Conservation (phyloP, 2,329 filamentous ascomycete species). For the Fusarium tanahbumbuense region DNA sequence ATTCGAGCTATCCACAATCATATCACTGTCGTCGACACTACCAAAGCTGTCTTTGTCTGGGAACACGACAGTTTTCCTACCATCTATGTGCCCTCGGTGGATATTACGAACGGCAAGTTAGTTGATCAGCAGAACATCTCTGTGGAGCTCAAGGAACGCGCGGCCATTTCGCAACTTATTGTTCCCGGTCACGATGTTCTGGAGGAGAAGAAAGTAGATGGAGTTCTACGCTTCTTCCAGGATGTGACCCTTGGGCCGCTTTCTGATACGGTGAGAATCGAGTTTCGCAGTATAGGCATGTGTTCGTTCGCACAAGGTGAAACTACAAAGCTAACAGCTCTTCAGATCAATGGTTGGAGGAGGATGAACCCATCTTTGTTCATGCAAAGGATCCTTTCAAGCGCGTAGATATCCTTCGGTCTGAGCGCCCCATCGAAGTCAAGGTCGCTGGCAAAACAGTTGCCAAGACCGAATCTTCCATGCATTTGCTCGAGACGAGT, state of each 20-base stretch:
- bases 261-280: constrained; percentile 50
- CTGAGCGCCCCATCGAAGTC: constrained; percentile 64
- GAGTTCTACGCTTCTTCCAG: constrained; percentile 54
- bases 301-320: accelerated
- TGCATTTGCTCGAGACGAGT: constrained; percentile 71
- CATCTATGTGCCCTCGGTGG: constrained; percentile 54
- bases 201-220: constrained; percentile 47
- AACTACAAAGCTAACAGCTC: background rate
- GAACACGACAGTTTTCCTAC: constrained; percentile 63
- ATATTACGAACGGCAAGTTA: constrained; percentile 47
- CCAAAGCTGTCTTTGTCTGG: constrained; percentile 54
- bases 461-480: constrained; percentile 57
- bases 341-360: constrained; percentile 61
- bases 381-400: constrained; percentile 77
- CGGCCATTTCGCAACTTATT: constrained; percentile 49
- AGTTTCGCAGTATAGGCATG: constrained; percentile 53
- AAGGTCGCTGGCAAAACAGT: constrained; percentile 59
- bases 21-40: constrained; percentile 53
- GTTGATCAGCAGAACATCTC: constrained; percentile 46
- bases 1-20: constrained; percentile 51
- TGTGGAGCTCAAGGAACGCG: constrained; percentile 41
- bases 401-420: constrained; percentile 70
- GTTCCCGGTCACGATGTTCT: constrained; percentile 44
- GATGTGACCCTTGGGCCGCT: constrained; percentile 52
- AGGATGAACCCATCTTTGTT: constrained; percentile 68